Conservation (phyloP, 305 asterid species). For the Fraxinus sp. region DNA sequence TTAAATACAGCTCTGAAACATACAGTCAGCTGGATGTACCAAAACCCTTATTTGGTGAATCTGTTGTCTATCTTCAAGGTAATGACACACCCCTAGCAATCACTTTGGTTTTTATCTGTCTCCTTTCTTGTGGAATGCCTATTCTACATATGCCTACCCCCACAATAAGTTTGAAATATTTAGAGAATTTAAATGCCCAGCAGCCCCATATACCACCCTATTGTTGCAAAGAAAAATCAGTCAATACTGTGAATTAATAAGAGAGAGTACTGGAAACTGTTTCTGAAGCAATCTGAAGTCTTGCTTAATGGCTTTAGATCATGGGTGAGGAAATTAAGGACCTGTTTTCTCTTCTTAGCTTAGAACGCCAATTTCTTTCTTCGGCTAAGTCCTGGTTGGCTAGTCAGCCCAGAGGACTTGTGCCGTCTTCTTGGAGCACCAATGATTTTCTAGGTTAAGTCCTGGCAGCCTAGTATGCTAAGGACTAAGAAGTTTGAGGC, state of each 20-base stretch:
- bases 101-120: conserved; percentile 5
- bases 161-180: background rate
- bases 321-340: background rate
- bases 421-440: background rate
- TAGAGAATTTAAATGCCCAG: background rate
- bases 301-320: background rate
- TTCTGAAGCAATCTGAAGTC: background rate
- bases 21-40: conserved; percentile 81
- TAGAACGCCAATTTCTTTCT: background rate
- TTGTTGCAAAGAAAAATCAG: background rate
- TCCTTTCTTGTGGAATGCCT: conserved; percentile 11
- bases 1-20: conserved; percentile 56
- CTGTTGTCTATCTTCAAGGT: conserved; percentile 85
- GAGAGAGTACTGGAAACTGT: background rate
- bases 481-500: background rate
- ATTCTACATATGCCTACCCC: background rate
- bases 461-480: background rate
- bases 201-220: background rate
- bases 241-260: background rate
- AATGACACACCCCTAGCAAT: conserved; percentile 16
- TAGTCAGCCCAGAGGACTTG: background rate
- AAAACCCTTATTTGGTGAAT: conserved; percentile 79
- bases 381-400: background rate
- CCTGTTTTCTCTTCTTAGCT: background rate
- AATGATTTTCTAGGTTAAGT: background rate